These are phyloP conservation scores for Phytophthora rubi DNA, from an alignment of 352 stramenopile genomes.

Conservation along the genomic window DNA sequence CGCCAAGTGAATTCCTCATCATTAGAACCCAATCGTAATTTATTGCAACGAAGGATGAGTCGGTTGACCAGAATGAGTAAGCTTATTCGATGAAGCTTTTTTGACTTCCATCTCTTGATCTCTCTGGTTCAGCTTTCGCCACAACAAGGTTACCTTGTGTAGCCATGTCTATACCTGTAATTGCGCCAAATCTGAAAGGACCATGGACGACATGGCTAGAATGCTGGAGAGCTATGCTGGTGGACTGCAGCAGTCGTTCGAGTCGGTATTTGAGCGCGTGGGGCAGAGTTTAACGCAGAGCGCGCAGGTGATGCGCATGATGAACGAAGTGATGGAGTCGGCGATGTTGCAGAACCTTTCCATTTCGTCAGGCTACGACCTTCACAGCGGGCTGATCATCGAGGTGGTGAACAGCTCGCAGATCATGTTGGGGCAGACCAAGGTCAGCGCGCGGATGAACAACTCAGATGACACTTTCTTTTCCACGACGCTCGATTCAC, in stretches of 20 bases:
- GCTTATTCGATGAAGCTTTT: conserved; percentile 1
- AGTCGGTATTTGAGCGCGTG: conserved; percentile 70
- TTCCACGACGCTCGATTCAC: conserved; percentile 29
- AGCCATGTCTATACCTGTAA: conserved; percentile 15
- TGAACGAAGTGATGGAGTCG: conserved; percentile 85
- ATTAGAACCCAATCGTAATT: conserved; percentile 50
- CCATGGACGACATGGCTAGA: conserved; percentile 58
- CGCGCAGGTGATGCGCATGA: conserved; percentile 80
- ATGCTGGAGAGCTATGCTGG: conserved; percentile 67
- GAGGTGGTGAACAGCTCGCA: conserved; percentile 62
- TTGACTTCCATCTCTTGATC: not conserved
- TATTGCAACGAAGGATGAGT: conserved; percentile 53
- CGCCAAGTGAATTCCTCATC: conserved; percentile 42
- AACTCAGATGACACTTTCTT: conserved; percentile 19
- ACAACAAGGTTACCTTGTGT: not conserved
- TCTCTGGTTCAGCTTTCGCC: not conserved
- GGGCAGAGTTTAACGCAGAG: conserved; percentile 72
- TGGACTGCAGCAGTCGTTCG: conserved; percentile 77
- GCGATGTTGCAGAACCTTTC: conserved; percentile 74
- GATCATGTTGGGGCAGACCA: conserved; percentile 51
- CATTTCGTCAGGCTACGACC: conserved; percentile 36
- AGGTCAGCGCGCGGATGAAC: conserved; percentile 28
- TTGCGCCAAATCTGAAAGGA: conserved; percentile 27
- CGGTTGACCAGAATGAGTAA: conserved; percentile 28
- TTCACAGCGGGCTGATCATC: conserved; percentile 34